A percentile compares a stretch with the other conserved stretches of the same genome.
Evolutionary conservation across 345 rosid species (phyloP).

Genomic region (Euclidium syriacum): DNA sequence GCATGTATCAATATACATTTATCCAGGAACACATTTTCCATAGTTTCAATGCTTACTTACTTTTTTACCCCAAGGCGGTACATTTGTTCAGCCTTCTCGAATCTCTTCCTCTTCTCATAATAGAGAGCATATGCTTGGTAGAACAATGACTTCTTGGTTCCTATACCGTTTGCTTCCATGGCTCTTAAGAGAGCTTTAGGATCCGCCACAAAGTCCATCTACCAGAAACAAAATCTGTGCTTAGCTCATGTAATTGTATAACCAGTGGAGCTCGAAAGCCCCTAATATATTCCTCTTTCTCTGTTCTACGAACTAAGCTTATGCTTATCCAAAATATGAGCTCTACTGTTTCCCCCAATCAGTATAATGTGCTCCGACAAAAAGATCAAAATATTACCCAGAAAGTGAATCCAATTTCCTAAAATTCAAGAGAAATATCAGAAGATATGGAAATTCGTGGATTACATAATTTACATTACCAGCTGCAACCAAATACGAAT

Average conservation of each 20-base stretch:
- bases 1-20: too few relatives aligned
- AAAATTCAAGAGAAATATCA: not conserved
- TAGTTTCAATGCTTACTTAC: conserved; percentile 38
- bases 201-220: conserved; percentile 96
- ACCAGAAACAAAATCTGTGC: conserved; percentile 5
- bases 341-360: too few relatives aligned
- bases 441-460: not conserved
- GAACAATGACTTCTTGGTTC: conserved; percentile 60
- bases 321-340: too few relatives aligned
- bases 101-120: conserved; percentile 80
- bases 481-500: conserved; percentile 89
- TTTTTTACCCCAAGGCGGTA: conserved; percentile 71
- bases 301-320: not conserved
- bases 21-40: too few relatives aligned
- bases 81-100: conserved; percentile 86
- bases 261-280: too few relatives aligned
- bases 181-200: conserved; percentile 58
- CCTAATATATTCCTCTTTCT: too few relatives aligned
- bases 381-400: not conserved
- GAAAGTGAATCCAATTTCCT: not conserved
- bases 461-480: conserved; percentile 46
- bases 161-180: conserved; percentile 77
- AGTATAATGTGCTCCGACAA: too few relatives aligned
- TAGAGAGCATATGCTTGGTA: conserved; percentile 90
- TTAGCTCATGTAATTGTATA: not conserved